phyloP scores from a whole-genome alignment of 148 eudicot genomes.

The Chenopodium formosanum region DNA sequence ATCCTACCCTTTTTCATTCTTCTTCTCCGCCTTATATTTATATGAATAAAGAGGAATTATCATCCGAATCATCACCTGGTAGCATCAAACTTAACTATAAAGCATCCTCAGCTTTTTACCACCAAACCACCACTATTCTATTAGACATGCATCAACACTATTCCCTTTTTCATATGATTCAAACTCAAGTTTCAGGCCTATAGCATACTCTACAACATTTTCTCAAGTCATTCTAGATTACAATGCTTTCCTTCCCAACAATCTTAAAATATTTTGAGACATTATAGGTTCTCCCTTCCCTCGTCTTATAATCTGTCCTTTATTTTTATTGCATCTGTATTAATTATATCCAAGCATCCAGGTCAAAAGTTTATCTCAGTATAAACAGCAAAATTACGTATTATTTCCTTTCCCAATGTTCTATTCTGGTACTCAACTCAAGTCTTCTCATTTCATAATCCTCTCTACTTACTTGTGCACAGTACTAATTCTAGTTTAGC shows the following conservation, averaged over 20 bases:
- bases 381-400: not conserved
- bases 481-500: not conserved
- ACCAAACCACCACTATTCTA: not conserved
- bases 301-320: not conserved
- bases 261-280: too few species aligned
- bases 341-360: not conserved
- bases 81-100: not conserved
- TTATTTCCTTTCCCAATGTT: not conserved
- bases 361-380: not conserved
- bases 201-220: not conserved
- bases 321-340: not conserved
- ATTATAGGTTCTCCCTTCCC: not conserved
- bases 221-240: not conserved
- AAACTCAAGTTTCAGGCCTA: not conserved
- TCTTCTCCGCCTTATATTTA: not conserved
- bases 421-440: not conserved
- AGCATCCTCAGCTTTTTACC: not conserved
- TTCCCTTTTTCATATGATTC: not conserved
- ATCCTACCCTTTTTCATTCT: not conserved
- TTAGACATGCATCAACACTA: not conserved
- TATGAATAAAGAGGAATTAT: not conserved
- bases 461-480: not conserved
- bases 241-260: not conserved
- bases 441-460: not conserved
- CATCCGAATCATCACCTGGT: not conserved